Base-by-base conservation (phyloP, 73 alveolate genomes). In the Uronychia setigera region DNA sequence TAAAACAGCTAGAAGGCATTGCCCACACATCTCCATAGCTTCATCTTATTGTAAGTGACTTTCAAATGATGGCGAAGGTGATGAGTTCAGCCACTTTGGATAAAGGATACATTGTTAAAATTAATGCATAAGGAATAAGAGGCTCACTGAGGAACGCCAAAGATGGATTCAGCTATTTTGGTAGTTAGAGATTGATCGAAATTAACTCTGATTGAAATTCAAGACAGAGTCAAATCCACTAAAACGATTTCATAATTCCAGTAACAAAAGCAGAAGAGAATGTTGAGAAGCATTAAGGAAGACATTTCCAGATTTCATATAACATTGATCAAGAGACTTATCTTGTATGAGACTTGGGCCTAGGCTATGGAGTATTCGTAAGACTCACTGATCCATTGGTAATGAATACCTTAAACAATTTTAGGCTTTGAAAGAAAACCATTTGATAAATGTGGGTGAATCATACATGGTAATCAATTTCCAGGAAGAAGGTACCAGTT, bases 151-250 rank as follows among this genome's bases (percentile, higher is more conserved):
- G 99, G 76, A 91, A 87, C 33, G 88, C 90, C 13, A 81, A 58
- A 77, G 99, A 95, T 85, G 99, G 99, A 0, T 74, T 84, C 75
- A 92, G 95, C 60, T 95, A 93, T 80, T 93, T 95, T 78, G 99
- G 99, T 0, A 87, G 93, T 77, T 74, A 90, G 46, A 91, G 87
- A 26, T 86, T 85, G 58, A 79, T 79, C 46, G 92, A 88, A 26
- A 9, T 28, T 29, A 35, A 1, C 26, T 74, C 35, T n/a, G n/a
- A n/a, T n/a, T n/a, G n/a, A n/a, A n/a, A n/a, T n/a, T n/a, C n/a
- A n/a, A n/a, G n/a, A n/a, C 67, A 46, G 19, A 46, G 67, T 11
- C n/a, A 5, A 46, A 46, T 35, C 35, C 26, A 0, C 59, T 35
- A 88, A 80, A 88, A 88, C 60, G 94, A 88, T 60, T 75, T 88